Evolutionary conservation across 805 yeast genomes (phyloP).

Genomic region (Middelhovenomyces tepae): DNA sequence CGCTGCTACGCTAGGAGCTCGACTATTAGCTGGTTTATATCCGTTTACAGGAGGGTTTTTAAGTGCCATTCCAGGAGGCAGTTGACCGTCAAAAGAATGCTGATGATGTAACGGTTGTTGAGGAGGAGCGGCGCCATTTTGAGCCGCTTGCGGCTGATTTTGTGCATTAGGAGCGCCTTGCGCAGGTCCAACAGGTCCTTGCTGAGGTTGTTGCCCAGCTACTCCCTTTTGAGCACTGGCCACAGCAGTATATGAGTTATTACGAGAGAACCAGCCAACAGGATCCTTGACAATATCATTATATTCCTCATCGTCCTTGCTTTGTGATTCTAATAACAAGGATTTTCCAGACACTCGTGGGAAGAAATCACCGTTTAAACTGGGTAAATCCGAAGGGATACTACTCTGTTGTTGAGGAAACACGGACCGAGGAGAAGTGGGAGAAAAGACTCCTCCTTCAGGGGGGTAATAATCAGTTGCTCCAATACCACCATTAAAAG

Average conservation of each 20-base stretch:
- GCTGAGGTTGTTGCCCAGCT: conserved; percentile 3
- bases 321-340: conserved; percentile 23
- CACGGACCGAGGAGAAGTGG: conserved; percentile 2
- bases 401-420: background rate
- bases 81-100: background rate
- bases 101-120: background rate
- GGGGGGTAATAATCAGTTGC: no score
- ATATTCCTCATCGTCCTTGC: conserved; percentile 25
- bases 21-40: conserved; percentile 1
- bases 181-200: background rate
- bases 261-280: conserved; percentile 18
- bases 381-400: background rate
- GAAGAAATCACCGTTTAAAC: background rate
- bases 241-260: conserved; percentile 8
- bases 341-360: conserved; percentile 21
- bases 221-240: conserved; percentile 4
- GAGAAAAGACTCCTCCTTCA: conserved; percentile 3
- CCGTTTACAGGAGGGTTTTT: background rate
- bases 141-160: no score
- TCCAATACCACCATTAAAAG: no score
- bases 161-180: background rate
- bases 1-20: conserved; percentile 4
- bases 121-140: no score
- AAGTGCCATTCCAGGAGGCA: background rate
- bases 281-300: conserved; percentile 25